Base-by-base conservation (phyloP, 306 rosid genomes). In the Vicia sativa region DNA sequence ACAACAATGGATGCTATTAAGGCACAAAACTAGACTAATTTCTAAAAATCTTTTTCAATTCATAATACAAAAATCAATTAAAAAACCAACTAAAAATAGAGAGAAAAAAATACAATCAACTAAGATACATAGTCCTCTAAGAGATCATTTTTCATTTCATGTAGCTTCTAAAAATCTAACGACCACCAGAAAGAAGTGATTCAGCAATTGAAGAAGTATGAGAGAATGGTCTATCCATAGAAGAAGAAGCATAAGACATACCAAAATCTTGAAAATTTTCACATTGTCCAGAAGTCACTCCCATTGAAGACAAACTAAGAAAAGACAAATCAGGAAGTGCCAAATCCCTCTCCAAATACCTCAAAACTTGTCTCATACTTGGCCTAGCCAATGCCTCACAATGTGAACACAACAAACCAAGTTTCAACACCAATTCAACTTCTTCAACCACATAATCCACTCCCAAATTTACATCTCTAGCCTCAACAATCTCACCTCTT, bases 391-490 rank as follows among this genome's bases (percentile, higher is more conserved):
- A 38, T 4, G 85, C 85, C 68, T 70, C 66, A 6, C 72, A 60
- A 29, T 82, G 84, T 9, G 95, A 83, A 37, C 91, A 86, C 38
- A 86, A 39, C 53, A 88, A 74, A 19, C 85, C 95, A 11, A 88
- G 83, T 50, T 81, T 82, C 79, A 88, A 44, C 4, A 82, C 89
- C 78, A 88, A 55, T 9, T 57, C 84, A 53, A 83, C 76, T 44
- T 88, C 85, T 3, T 65, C 78, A 25, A 60, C 16, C 16, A 55
- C 60, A 75, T 70, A 88, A 19, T 74, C 54, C 2, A 57, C 16
- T 0, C 80, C 80, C 55, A 88, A 72, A 26, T 77, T 82, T n/a
- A 61, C 74, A 67, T 88, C 96, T 25, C 19, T 83, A 8, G 84
- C 84, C 49, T 74, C 84, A 31, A 87, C 58, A 49, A 90, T 70